These are phyloP conservation scores for Lathyrus oleraceus DNA, from an alignment of 306 rosid genomes.

Conservation along the genomic window DNA sequence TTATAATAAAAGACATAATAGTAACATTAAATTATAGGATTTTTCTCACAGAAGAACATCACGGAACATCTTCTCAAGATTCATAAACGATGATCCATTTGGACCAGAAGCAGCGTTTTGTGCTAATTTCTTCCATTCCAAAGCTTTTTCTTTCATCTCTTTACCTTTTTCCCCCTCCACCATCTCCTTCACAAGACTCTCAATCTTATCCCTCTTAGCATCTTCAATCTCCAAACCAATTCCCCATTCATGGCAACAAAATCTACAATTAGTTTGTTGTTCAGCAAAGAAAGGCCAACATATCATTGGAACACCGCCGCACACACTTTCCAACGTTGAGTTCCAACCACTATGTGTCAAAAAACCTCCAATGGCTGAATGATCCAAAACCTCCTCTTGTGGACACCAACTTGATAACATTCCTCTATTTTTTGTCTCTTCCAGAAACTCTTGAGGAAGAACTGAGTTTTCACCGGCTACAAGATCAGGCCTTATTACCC, in stretches of 20 bases:
- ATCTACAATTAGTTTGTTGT: constrained; percentile 73
- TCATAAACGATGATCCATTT: constrained; percentile 45
- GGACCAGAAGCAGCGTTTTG: constrained; percentile 24
- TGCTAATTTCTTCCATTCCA: constrained; percentile 52
- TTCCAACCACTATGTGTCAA: constrained; percentile 2
- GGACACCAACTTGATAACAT: constrained; percentile 51
- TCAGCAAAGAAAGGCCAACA: constrained; percentile 84
- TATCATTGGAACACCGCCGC: constrained; percentile 62
- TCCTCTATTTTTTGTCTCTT: constrained; percentile 41
- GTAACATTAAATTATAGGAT: too few relatives aligned
- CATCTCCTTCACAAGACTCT: constrained; percentile 51
- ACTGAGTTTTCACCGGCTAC: neutral
- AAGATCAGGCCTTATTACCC: constrained; percentile 8
- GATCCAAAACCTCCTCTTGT: constrained; percentile 46
- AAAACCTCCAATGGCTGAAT: constrained; percentile 46
- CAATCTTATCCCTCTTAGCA: constrained; percentile 46
- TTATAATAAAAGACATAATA: too few relatives aligned
- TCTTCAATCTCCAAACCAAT: constrained; percentile 67
- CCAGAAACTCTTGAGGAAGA: constrained; percentile 23
- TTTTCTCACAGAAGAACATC: neutral
- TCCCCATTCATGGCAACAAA: constrained; percentile 56
- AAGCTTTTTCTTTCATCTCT: constrained; percentile 48
- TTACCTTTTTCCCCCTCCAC: constrained; percentile 60
- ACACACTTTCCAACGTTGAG: constrained; percentile 63
- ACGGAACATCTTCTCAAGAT: constrained; percentile 36